These are phyloP conservation scores for Volvox africanus DNA, from an alignment of 139 green algal species.

Conservation along the genomic window DNA sequence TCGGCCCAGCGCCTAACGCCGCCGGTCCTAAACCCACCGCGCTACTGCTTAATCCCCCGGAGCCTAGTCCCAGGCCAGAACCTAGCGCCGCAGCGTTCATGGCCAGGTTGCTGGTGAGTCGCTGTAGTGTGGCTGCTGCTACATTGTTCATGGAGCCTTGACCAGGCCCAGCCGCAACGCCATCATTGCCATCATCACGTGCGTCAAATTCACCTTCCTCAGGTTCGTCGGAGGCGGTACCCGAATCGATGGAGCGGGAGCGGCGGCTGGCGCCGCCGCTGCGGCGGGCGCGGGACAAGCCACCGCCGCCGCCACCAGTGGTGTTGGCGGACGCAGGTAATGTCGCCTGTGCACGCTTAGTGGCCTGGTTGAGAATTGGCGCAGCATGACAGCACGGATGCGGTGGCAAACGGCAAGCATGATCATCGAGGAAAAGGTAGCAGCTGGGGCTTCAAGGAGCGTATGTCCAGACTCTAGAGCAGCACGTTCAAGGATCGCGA, in stretches of 20 bases:
- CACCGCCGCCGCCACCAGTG: neutral
- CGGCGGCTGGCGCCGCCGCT: neutral
- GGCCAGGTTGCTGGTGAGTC: neutral
- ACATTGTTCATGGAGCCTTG: neutral
- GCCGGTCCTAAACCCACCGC: neutral
- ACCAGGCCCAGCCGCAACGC: neutral
- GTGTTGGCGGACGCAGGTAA: neutral
- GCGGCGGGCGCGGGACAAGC: neutral
- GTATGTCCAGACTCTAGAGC: too few species aligned
- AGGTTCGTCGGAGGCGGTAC: neutral
- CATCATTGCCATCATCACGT: neutral
- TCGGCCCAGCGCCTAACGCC: neutral
- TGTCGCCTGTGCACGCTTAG: constrained; percentile 22
- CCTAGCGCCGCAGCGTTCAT: constrained; percentile 13
- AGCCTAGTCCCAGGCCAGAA: neutral
- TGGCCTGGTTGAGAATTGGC: neutral
- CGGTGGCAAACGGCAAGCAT: too few species aligned
- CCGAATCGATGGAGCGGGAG: constrained; percentile 2
- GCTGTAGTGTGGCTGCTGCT: constrained; percentile 25
- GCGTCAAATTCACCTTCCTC: neutral
- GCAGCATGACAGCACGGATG: neutral
- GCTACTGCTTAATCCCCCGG: neutral
- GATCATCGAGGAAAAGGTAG: too few species aligned
- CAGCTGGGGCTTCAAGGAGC: too few species aligned
- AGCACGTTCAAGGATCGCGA: too few species aligned